Base-by-base conservation (phyloP, 169 alveolate species). In the Amoebophrya sp. region DNA sequence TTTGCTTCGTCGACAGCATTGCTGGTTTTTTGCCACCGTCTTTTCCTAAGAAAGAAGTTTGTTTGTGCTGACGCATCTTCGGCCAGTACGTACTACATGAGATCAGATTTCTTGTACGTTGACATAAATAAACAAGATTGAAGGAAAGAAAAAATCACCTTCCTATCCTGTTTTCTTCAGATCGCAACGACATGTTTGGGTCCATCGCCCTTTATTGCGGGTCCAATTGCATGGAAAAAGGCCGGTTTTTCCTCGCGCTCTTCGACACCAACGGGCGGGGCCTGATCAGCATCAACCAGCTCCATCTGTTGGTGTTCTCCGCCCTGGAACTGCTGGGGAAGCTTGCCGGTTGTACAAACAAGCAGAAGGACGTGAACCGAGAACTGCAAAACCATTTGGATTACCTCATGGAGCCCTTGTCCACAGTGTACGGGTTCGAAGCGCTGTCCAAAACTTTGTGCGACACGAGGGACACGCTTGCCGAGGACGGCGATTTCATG, bases 261-360 rank as follows among this genome's bases (percentile, higher is more conserved):
- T 66, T 66, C 83, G 83, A 66, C 83, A 66, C 83, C 35, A 66
- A 66, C 83, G 83, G 83, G 35, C 83, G 83, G 10, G 83, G 83
- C 32, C 35, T 66, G 35, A 25, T 66, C 35, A 7, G 32, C 18
- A 3, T 66, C 32, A 66, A 7, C 83, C 83, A 66, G 35, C 35
- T 66, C 38, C 83, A 66, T 25, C 32, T 0, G 39, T 1, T 66
- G 35, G 83, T 66, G 39, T 66, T 66, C 35, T 7, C 35, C 83
- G 32, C 83, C 32, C 35, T 66, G 35, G 29, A n/a, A 2, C 35
- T 66, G 83, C 35, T 66, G 10, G 83, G 83, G 35, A 7, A 25
- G 35, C 1, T 66, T 18, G 1, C 38, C 35, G 83, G 39, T 3
- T 12, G 7, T 3, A 25, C 38, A 3, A 25, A 7, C 35, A 66